These are phyloP conservation scores for Scolecobasidium constrictum DNA, from an alignment of 2,329 filamentous ascomycete genomes.

Conservation along the genomic window DNA sequence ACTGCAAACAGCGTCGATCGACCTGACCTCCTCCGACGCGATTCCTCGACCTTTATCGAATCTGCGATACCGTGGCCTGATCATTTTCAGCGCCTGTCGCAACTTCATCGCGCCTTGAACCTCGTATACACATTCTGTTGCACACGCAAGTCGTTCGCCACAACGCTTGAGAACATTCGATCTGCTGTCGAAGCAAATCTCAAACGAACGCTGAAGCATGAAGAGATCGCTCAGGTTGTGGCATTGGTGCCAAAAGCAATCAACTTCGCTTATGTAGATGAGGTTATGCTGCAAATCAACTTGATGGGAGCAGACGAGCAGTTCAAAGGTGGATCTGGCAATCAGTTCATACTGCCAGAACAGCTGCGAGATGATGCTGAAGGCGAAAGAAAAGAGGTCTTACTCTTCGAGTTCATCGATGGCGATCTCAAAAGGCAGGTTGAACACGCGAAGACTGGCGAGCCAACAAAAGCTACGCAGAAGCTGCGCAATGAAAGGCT, in stretches of 20 bases:
- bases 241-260: slow-evolving; percentile 67
- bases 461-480: slow-evolving; percentile 55
- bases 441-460: slow-evolving; percentile 58
- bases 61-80: slow-evolving; percentile 59
- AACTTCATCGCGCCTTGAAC: slow-evolving; percentile 76
- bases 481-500: slow-evolving; percentile 67
- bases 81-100: slow-evolving; percentile 59
- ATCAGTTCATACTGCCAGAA: slow-evolving; percentile 36
- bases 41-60: slow-evolving; percentile 37
- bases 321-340: slow-evolving; percentile 46
- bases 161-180: slow-evolving; percentile 82
- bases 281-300: slow-evolving; percentile 71
- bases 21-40: slow-evolving; percentile 29
- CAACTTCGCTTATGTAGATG: slow-evolving; percentile 78
- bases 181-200: slow-evolving; percentile 76
- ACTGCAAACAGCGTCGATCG: slow-evolving; percentile 20
- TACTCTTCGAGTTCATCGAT: slow-evolving; percentile 89
- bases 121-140: slow-evolving; percentile 92
- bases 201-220: slow-evolving; percentile 55
- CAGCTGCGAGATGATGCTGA: slow-evolving; percentile 14
- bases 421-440: slow-evolving; percentile 80
- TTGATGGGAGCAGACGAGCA: slow-evolving; percentile 54
- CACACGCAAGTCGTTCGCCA: slow-evolving; percentile 82
- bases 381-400: slow-evolving; percentile 45
- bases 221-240: slow-evolving; percentile 75